Base-by-base conservation (phyloP, 1,139 yeast species). In the Pichia sp. region DNA sequence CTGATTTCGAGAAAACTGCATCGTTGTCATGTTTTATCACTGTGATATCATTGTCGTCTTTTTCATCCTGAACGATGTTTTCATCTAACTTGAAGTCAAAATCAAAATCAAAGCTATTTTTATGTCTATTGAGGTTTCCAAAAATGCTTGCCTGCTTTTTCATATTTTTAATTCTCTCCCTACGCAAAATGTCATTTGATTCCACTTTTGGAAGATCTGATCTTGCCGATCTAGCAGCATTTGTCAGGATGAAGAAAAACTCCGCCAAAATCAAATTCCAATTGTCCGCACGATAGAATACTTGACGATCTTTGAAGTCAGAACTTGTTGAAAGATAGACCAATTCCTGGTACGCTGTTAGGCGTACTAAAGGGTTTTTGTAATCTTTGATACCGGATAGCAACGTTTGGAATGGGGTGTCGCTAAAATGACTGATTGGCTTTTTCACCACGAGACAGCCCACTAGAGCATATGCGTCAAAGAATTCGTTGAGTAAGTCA, bases 391-490 rank as follows among this genome's bases (percentile, higher is more conserved):
- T 74, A 0, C 98, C 98, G 3, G 85, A 75, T 10, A 90, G 69
- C 49, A 91, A 72, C 1, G 96, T 85, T 47, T 80, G 83, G 52
- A 87, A 76, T 3, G 91, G 93, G 56, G 87, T 89, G 0, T 83
- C 69, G 18, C 93, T 82, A 47, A 80, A 74, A 6, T 82, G 73
- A 43, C 93, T 83, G 30, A 90, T 75, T 21, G 87, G 82, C 53
- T 80, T 82, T 25, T 84, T 83, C 34, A 88, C 82, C 61, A 86
- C 89, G 48, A 86, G 68, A 59, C 98, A 93, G 0, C 97, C 96
- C 55, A 87, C 77, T 8, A 90, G 78, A 63, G 91, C 77, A 66
- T 88, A 91, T 3, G 89, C 84, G 57, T 80, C 74, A 64, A 82
- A 90, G 2, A 82, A 72, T 54, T 79, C 76, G 66, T 87, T 85